Conservation (phyloP, 345 rosid species). For the Dipteronia dyeriana region DNA sequence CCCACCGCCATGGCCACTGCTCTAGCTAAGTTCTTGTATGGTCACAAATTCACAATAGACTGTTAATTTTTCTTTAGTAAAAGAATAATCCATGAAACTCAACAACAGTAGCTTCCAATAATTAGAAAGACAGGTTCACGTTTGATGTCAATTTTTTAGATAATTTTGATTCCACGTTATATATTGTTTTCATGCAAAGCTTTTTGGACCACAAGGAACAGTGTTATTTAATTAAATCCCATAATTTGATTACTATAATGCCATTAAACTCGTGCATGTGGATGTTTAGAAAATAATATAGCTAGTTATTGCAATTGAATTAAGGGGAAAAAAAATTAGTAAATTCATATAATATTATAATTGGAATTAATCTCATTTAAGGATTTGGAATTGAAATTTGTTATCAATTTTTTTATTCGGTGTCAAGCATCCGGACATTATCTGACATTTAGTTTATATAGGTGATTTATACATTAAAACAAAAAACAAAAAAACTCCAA, state of each 20-base stretch:
- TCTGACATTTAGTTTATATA: too few species aligned
- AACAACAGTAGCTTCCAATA: constrained; percentile 18
- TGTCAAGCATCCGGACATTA: too few species aligned
- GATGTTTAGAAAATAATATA: background rate
- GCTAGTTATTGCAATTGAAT: background rate
- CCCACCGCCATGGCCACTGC: background rate
- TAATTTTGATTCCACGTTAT: background rate
- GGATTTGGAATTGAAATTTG: too few species aligned
- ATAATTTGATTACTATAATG: background rate
- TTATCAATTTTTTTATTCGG: too few species aligned
- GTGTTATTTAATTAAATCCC: too few species aligned
- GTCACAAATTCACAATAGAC: background rate
- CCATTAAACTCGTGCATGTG: background rate
- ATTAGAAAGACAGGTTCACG: constrained; percentile 6
- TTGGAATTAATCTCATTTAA: too few species aligned
- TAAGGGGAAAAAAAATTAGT: too few species aligned
- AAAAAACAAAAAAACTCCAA: too few species aligned
- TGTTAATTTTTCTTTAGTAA: background rate
- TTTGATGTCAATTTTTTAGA: background rate
- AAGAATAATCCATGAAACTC: background rate
- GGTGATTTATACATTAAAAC: too few species aligned
- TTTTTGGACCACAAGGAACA: background rate
- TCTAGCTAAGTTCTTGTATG: background rate
- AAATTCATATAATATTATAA: too few species aligned
- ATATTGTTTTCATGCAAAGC: background rate